These are phyloP conservation scores for Chaetomium tenue DNA, from an alignment of 495 filamentous ascomycete species.

Conservation along the genomic window DNA sequence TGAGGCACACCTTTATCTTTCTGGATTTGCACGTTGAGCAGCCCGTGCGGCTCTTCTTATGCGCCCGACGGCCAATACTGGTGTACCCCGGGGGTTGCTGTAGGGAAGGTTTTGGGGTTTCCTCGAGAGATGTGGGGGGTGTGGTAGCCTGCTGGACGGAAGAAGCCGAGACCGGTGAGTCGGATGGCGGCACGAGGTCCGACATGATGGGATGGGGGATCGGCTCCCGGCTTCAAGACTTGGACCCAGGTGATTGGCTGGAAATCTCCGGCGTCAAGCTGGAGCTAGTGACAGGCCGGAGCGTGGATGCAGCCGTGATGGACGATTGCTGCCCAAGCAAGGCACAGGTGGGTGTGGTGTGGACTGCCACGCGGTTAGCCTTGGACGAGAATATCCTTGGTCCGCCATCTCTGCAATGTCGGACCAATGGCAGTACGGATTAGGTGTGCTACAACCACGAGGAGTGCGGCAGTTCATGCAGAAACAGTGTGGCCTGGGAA, in stretches of 20 bases:
- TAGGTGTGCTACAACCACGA: too few relatives aligned
- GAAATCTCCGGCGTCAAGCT: too few relatives aligned
- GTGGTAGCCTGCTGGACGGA: background rate
- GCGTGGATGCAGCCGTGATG: background rate
- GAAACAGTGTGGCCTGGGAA: too few relatives aligned
- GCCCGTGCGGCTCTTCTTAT: constrained; percentile 45
- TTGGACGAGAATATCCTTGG: background rate
- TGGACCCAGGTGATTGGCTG: constrained; percentile 14
- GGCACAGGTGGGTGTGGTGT: too few relatives aligned
- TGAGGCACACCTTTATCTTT: constrained; percentile 42
- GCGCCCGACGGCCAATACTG: constrained; percentile 24
- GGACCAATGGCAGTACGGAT: background rate
- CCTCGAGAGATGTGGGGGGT: constrained; percentile 9
- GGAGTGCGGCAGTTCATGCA: too few relatives aligned
- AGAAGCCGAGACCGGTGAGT: background rate
- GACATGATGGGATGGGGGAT: constrained; percentile 13
- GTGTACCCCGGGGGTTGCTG: constrained; percentile 18
- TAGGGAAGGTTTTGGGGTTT: background rate
- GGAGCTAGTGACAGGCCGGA: background rate
- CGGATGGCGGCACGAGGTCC: constrained; percentile 4
- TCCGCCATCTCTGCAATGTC: background rate
- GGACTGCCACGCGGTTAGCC: constrained; percentile 6
- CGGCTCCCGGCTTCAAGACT: background rate
- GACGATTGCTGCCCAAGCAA: too few relatives aligned
- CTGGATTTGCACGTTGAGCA: constrained; percentile 43